Conservation (phyloP, 2,329 filamentous ascomycete genomes). For the Fusarium sp. region DNA sequence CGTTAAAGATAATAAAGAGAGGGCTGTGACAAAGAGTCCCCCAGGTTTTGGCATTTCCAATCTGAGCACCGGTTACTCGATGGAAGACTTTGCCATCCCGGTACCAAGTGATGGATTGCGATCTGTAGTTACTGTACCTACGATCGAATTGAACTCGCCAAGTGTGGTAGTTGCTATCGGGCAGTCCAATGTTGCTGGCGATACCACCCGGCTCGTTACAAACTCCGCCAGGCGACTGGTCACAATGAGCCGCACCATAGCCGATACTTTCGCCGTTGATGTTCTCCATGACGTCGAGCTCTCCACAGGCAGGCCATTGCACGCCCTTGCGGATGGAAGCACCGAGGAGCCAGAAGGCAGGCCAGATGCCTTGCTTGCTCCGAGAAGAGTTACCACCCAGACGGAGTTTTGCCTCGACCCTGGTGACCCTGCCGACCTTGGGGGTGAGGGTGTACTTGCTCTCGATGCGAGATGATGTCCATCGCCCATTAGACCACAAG, state of each 20-base stretch:
- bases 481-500: conserved; percentile 59
- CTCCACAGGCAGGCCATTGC: conserved; percentile 66
- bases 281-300: conserved; percentile 70
- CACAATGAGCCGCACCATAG: conserved; percentile 67
- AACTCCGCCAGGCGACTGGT: conserved; percentile 57
- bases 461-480: conserved; percentile 69
- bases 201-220: conserved; percentile 66
- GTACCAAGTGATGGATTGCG: conserved; percentile 65
- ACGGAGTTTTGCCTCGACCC: conserved; percentile 61
- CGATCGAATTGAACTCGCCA: conserved; percentile 66
- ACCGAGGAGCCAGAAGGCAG: conserved; percentile 70
- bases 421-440: conserved; percentile 58
- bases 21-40: conserved; percentile 62
- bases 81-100: conserved; percentile 60
- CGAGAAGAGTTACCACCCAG: conserved; percentile 58
- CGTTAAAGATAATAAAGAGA: conserved; percentile 66
- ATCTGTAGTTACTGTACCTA: conserved; percentile 58
- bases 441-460: conserved; percentile 62
- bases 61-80: conserved; percentile 58
- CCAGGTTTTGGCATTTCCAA: conserved; percentile 63
- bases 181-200: conserved; percentile 52
- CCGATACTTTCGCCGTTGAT: conserved; percentile 62
- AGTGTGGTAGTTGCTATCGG: conserved; percentile 60
- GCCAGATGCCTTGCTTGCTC: conserved; percentile 68
- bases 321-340: conserved; percentile 62